A percentile compares a stretch with the other conserved stretches of the same genome.
Conservation (phyloP, 2,329 filamentous ascomycete genomes). For the Corinectria fuckeliana region DNA sequence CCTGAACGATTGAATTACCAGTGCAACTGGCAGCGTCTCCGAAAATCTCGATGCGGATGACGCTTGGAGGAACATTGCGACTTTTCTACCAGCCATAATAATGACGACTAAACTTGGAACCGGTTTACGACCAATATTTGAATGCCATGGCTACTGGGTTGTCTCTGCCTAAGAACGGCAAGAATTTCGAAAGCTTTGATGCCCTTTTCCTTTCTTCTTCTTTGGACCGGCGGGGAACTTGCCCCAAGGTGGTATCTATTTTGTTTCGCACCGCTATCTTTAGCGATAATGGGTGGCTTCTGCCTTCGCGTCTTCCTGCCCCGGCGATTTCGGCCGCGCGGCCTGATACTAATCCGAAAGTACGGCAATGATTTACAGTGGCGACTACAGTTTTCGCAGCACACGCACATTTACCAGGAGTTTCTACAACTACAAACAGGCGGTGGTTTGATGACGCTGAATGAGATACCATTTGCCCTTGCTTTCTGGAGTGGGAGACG, state of each 20-base stretch:
- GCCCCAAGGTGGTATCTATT: conserved; percentile 1
- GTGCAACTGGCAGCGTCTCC: conserved; percentile 17
- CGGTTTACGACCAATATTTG: background rate
- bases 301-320: conserved; percentile 10
- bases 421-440: background rate
- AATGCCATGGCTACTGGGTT: background rate
- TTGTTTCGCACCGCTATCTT: background rate
- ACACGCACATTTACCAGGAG: conserved; percentile 3
- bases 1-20: conserved; percentile 25
- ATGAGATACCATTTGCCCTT: background rate
- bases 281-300: conserved; percentile 5
- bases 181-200: background rate
- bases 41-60: background rate
- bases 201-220: background rate
- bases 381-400: conserved; percentile 2
- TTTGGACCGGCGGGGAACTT: conserved; percentile 1
- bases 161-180: background rate
- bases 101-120: background rate
- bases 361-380: conserved; percentile 2
- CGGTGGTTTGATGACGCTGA: background rate
- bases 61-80: conserved; percentile 3
- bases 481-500: background rate
- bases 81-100: background rate
- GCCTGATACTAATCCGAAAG: conserved; percentile 10
- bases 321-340: conserved; percentile 2